Evolutionary conservation across 1,284 basidiomycete genomes (phyloP).

Genomic region (Ustilago trichophora): DNA sequence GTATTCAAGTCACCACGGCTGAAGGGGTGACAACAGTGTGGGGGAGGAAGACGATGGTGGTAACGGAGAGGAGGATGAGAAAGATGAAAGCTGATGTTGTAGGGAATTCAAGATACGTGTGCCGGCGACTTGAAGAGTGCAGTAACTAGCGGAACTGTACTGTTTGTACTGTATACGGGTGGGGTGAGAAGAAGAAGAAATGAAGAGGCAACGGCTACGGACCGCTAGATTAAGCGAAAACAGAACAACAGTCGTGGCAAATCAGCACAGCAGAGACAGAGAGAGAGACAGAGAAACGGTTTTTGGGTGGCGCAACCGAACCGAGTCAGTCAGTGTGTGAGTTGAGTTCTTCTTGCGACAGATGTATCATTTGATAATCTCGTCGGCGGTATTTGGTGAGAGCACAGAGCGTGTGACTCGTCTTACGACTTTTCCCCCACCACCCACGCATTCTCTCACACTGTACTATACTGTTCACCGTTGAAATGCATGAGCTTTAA

Average conservation of each 20-base stretch:
- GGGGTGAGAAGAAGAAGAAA: not conserved
- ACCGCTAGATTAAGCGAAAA: too few species aligned
- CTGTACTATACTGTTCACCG: too few species aligned
- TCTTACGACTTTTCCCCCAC: too few species aligned
- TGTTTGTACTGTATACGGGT: too few species aligned
- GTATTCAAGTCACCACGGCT: conserved; percentile 28
- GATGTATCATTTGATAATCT: conserved; percentile 28
- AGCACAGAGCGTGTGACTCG: conserved; percentile 16
- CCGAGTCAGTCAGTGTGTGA: not conserved
- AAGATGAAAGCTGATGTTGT: not conserved
- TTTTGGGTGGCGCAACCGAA: conserved; percentile 17
- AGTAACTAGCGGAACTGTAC: too few species aligned
- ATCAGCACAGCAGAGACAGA: too few species aligned
- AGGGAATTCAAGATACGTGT: not conserved
- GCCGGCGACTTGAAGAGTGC: too few species aligned
- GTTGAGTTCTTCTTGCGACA: not conserved
- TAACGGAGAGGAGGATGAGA: not conserved
- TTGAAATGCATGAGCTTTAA: too few species aligned
- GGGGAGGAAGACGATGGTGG: not conserved
- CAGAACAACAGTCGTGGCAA: too few species aligned
- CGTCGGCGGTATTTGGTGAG: not conserved
- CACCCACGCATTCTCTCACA: not conserved
- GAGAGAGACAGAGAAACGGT: too few species aligned
- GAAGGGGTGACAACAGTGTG: conserved; percentile 17
- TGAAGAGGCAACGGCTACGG: too few species aligned